phyloP scores from a whole-genome alignment of 768 basidiomycete genomes.

The Russula ochroleuca region DNA sequence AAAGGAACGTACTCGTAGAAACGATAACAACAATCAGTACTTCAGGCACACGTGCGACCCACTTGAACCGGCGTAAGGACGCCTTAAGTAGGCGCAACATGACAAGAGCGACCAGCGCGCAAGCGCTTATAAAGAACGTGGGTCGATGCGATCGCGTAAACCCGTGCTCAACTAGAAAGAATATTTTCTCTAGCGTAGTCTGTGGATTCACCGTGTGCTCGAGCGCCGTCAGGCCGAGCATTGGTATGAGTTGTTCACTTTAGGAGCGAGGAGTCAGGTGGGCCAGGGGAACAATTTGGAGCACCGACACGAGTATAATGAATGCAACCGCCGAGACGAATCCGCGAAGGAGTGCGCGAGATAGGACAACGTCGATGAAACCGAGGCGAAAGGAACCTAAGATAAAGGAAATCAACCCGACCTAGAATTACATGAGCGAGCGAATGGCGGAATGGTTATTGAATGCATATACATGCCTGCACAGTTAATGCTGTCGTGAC shows the following conservation, averaged over 20 bases:
- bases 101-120: constrained; percentile 63
- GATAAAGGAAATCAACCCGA: constrained; percentile 78
- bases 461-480: constrained; percentile 48
- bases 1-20: constrained; percentile 62
- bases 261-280: constrained; percentile 1
- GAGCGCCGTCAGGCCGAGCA: constrained; percentile 72
- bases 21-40: constrained; percentile 82
- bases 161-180: constrained; percentile 64
- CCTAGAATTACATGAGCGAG: constrained; percentile 40
- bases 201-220: constrained; percentile 54
- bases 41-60: constrained; percentile 80
- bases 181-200: constrained; percentile 68
- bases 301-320: constrained; percentile 77
- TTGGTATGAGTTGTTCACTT: constrained; percentile 83
- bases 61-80: constrained; percentile 47
- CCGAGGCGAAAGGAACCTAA: constrained; percentile 86
- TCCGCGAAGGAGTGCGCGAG: constrained; percentile 80
- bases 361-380: constrained; percentile 90
- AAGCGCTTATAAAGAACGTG: constrained; percentile 73
- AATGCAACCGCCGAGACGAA: constrained; percentile 83
- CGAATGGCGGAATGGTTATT: neutral
- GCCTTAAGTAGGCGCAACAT: constrained; percentile 54
- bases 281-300: neutral
- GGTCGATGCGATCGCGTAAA: constrained; percentile 54
- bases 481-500: constrained; percentile 80